Conservation (phyloP, 371 early-diverging fungal species). For the Rhizopus arrhizus region DNA sequence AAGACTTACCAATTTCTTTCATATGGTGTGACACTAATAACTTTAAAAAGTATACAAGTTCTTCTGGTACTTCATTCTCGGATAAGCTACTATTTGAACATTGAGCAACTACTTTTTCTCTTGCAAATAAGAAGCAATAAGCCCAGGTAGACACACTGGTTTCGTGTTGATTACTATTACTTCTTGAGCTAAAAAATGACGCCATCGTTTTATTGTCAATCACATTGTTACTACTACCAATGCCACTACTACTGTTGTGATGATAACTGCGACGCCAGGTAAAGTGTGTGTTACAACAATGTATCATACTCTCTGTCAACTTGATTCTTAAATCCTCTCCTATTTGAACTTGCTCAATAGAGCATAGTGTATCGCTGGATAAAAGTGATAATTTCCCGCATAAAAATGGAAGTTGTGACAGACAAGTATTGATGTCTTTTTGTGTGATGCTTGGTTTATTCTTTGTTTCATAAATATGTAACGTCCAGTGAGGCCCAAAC, state of each 20-base stretch:
- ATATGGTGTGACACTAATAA: slow-evolving; percentile 33
- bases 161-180: slow-evolving; percentile 2
- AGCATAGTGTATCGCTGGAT: slow-evolving; percentile 32
- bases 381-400: slow-evolving; percentile 14
- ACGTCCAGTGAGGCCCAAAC: slow-evolving; percentile 46
- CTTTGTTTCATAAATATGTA: slow-evolving; percentile 27
- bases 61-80: slow-evolving; percentile 17
- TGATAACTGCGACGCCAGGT: slow-evolving; percentile 9
- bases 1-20: slow-evolving; percentile 29
- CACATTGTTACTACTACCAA: neutral
- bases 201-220: slow-evolving; percentile 7
- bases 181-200: slow-evolving; percentile 3
- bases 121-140: slow-evolving; percentile 41
- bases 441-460: slow-evolving; percentile 11
- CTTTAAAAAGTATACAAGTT: slow-evolving; percentile 36
- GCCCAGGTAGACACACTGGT: slow-evolving; percentile 26
- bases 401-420: slow-evolving; percentile 34
- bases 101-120: slow-evolving; percentile 42
- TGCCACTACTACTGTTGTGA: neutral
- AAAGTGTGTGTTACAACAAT: slow-evolving; percentile 28
- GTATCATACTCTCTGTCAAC: slow-evolving; percentile 26
- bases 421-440: slow-evolving; percentile 22
- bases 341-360: slow-evolving; percentile 45
- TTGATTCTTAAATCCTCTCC: slow-evolving; percentile 41
- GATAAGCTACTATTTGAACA: slow-evolving; percentile 21